Conservation (phyloP, 371 early-diverging fungal genomes). For the Circinella minor region DNA sequence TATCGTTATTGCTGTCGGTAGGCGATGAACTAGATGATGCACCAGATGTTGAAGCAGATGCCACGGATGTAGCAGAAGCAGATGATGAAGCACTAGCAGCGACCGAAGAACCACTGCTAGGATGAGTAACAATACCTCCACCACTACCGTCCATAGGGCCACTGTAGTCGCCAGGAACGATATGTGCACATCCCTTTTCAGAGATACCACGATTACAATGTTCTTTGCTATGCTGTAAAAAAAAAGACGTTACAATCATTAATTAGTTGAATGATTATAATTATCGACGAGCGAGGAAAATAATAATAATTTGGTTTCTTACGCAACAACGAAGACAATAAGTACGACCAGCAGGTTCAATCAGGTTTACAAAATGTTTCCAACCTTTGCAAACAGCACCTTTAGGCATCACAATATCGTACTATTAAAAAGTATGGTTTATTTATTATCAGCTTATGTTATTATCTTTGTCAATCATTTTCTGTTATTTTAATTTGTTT, state of each 20-base stretch:
- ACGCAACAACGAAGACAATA: conserved; percentile 68
- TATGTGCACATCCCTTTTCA: conserved; percentile 52
- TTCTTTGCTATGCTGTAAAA: conserved; percentile 31
- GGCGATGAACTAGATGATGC: background rate
- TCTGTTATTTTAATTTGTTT: background rate
- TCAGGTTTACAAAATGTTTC: conserved; percentile 57
- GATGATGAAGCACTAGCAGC: conserved; percentile 1
- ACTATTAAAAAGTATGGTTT: conserved; percentile 5
- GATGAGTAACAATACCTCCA: conserved; percentile 1
- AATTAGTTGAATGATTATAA: background rate
- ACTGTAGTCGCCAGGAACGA: conserved; percentile 61
- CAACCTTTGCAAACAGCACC: conserved; percentile 58
- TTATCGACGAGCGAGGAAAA: background rate
- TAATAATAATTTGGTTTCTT: conserved; percentile 12
- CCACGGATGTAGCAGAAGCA: background rate
- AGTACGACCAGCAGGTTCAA: conserved; percentile 54
- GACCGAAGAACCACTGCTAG: background rate
- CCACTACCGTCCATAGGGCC: conserved; percentile 31
- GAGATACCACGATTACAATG: conserved; percentile 57
- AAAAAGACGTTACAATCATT: background rate
- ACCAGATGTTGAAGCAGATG: background rate
- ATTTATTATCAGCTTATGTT: no score
- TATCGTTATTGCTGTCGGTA: background rate
- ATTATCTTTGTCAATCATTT: no score
- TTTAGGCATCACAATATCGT: conserved; percentile 52